A percentile compares a stretch with the other conserved stretches of the same genome.
Conservation (phyloP, 2,329 filamentous ascomycete species). For the Epichloe glyceriae region DNA sequence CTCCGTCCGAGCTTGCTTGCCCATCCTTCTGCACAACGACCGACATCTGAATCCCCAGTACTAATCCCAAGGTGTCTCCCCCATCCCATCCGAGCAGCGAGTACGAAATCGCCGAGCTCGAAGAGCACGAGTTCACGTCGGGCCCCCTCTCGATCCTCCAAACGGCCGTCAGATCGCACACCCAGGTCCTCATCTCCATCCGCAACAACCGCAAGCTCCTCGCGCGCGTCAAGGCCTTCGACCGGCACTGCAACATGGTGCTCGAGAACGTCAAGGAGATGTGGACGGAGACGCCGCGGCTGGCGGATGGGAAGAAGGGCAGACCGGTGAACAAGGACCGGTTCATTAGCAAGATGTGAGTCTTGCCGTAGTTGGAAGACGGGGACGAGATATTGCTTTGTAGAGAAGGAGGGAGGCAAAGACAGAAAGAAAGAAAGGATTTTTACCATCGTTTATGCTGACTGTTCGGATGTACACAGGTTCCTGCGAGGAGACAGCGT, state of each 20-base stretch:
- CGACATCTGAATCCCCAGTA: not conserved
- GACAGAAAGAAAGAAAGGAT: not conserved
- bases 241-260: slow-evolving; percentile 98
- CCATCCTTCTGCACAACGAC: slow-evolving; percentile 8
- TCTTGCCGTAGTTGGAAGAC: not conserved
- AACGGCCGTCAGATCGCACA: slow-evolving; percentile 87
- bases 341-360: slow-evolving; percentile 91
- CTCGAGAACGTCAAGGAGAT: slow-evolving; percentile 91
- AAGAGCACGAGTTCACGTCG: slow-evolving; percentile 43
- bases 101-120: slow-evolving; percentile 71
- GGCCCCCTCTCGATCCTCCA: slow-evolving; percentile 75
- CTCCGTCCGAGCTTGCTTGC: slow-evolving; percentile 6
- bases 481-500: slow-evolving; percentile 81
- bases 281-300: slow-evolving; percentile 90
- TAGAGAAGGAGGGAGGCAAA: too few species aligned
- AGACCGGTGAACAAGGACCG: slow-evolving; percentile 92
- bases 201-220: slow-evolving; percentile 98
- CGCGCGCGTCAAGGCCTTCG: slow-evolving; percentile 94
- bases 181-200: slow-evolving; percentile 91
- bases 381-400: not conserved
- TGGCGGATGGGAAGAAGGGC: slow-evolving; percentile 77
- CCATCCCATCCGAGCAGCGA: slow-evolving; percentile 43
- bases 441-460: not conserved
- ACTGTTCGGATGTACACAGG: slow-evolving; percentile 29
- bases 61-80: not conserved